Conservation (phyloP, 441 rosid species). For the Corymbia calophylla region DNA sequence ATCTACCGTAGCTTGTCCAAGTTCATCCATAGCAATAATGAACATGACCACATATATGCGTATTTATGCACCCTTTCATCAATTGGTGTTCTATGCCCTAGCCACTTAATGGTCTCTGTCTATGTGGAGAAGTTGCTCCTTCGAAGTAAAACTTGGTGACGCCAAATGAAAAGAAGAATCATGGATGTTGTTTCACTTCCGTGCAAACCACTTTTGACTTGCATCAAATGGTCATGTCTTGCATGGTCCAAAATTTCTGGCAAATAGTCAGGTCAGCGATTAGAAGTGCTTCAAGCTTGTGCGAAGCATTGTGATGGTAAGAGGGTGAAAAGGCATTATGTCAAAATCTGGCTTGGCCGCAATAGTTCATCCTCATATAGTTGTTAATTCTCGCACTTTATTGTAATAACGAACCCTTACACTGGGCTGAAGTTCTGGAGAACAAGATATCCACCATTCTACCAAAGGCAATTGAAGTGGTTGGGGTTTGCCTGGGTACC, state of each 20-base stretch:
- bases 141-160: neutral
- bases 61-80: neutral
- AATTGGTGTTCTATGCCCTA: neutral
- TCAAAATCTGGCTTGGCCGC: neutral
- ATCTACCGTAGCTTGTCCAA: neutral
- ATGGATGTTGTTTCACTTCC: neutral
- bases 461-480: too few species aligned
- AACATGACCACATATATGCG: neutral
- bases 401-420: too few species aligned
- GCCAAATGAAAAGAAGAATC: neutral
- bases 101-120: neutral
- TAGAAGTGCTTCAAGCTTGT: neutral
- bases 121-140: neutral
- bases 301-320: neutral
- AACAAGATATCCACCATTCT: too few species aligned
- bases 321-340: neutral
- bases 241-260: neutral
- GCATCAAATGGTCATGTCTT: neutral
- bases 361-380: neutral
- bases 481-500: too few species aligned
- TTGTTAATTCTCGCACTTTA: too few species aligned
- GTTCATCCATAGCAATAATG: neutral
- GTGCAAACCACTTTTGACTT: neutral
- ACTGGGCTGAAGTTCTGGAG: too few species aligned
- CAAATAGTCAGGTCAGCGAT: neutral